Conservation (phyloP, 768 basidiomycete genomes). For the Xerocomellus chrysenteron region DNA sequence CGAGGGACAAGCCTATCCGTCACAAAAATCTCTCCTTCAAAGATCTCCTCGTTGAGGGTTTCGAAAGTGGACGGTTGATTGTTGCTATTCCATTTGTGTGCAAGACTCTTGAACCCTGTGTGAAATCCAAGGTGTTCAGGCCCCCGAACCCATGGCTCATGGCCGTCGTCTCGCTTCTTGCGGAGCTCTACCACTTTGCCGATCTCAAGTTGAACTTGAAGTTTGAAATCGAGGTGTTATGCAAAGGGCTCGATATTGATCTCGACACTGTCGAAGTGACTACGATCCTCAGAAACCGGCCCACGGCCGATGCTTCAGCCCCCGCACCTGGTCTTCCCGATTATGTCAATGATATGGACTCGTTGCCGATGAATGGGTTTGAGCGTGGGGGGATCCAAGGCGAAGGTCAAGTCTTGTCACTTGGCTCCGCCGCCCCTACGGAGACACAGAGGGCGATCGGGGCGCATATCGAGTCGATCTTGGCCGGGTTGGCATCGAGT, state of each 20-base stretch:
- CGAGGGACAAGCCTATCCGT: conserved; percentile 88
- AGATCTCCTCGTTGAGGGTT: conserved; percentile 94
- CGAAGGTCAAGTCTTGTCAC: conserved; percentile 61
- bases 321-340: conserved; percentile 66
- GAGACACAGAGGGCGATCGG: conserved; percentile 69
- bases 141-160: conserved; percentile 99
- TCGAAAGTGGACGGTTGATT: conserved; percentile 84
- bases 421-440: conserved; percentile 58
- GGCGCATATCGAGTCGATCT: conserved; percentile 78
- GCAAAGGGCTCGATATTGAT: conserved; percentile 87
- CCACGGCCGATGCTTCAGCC: conserved; percentile 51
- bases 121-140: conserved; percentile 88
- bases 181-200: conserved; percentile 95
- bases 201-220: conserved; percentile 96
- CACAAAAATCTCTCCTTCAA: conserved; percentile 95
- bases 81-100: conserved; percentile 98
- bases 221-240: conserved; percentile 97
- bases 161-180: conserved; percentile 88
- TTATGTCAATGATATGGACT: conserved; percentile 77
- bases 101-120: conserved; percentile 90
- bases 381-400: conserved; percentile 47
- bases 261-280: conserved; percentile 84
- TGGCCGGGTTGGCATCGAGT: conserved; percentile 65
- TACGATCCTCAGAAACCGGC: conserved; percentile 75
- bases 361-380: conserved; percentile 73